Evolutionary conservation across 345 rosid species (phyloP).

Genomic region (Capsella bursapastoris): DNA sequence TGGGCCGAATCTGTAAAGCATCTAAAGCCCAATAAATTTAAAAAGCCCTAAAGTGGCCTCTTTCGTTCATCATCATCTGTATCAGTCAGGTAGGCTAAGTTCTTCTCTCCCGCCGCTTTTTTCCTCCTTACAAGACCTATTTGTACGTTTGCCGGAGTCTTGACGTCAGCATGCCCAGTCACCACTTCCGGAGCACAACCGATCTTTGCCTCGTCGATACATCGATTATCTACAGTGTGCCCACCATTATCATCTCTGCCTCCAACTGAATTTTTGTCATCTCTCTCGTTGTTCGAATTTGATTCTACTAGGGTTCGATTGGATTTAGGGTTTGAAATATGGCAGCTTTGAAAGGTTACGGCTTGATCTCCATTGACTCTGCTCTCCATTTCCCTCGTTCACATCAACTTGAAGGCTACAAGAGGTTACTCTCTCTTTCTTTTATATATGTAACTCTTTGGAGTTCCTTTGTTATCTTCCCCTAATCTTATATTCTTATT

Average conservation of each 20-base stretch:
- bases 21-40: background rate
- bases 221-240: constrained; percentile 27
- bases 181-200: constrained; percentile 23
- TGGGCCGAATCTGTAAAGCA: background rate
- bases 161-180: constrained; percentile 34
- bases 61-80: background rate
- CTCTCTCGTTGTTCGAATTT: background rate
- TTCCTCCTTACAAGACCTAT: background rate
- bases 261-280: constrained; percentile 22
- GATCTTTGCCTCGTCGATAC: constrained; percentile 6
- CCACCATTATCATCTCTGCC: constrained; percentile 32
- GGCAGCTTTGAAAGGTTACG: constrained; percentile 52
- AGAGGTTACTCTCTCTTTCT: constrained; percentile 48
- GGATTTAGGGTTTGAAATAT: constrained; percentile 28
- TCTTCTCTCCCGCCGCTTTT: constrained; percentile 20
- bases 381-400: constrained; percentile 47
- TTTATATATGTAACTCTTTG: background rate
- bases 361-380: constrained; percentile 50
- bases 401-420: constrained; percentile 37
- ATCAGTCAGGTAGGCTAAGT: background rate
- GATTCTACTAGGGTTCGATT: constrained; percentile 3
- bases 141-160: constrained; percentile 20
- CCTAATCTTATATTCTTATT: background rate
- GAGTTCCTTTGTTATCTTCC: background rate
- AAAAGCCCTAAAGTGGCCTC: constrained; percentile 36